Conservation (phyloP, 169 alveolate genomes). For the Plasmodium vinckei region DNA sequence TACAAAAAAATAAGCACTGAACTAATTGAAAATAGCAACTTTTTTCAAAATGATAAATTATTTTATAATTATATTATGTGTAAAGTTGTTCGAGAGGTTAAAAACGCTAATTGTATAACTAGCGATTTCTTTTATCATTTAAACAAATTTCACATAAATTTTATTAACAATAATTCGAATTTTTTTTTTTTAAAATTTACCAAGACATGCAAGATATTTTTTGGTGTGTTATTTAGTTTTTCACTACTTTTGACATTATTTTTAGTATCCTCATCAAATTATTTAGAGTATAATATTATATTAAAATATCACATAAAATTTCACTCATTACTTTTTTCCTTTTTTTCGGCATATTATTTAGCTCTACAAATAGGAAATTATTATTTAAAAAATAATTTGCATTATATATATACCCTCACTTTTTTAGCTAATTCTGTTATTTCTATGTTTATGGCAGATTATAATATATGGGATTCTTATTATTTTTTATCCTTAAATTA, state of each 20-base stretch:
- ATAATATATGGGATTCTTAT: conserved; percentile 55
- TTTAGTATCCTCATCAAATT: conserved; percentile 56
- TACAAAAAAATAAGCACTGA: background rate
- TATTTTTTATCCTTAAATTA: conserved; percentile 42
- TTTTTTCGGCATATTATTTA: conserved; percentile 59
- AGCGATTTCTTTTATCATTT: conserved; percentile 58
- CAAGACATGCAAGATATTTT: conserved; percentile 68
- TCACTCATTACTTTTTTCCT: conserved; percentile 53
- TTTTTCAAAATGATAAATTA: conserved; percentile 50
- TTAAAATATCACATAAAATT: conserved; percentile 62
- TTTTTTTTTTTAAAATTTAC: conserved; percentile 27
- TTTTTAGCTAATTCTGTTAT: conserved; percentile 34
- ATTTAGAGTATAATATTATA: conserved; percentile 56
- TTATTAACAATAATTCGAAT: conserved; percentile 24
- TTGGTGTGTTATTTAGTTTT: conserved; percentile 51
- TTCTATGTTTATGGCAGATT: conserved; percentile 52
- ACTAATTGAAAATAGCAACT: background rate
- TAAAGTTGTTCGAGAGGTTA: conserved; percentile 13
- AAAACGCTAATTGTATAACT: conserved; percentile 15
- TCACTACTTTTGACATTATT: conserved; percentile 37
- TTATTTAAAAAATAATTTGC: conserved; percentile 35
- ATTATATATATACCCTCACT: conserved; percentile 8
- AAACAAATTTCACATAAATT: conserved; percentile 36
- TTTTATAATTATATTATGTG: conserved; percentile 14
- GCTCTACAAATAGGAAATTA: conserved; percentile 58